Base-by-base conservation (phyloP, 495 filamentous ascomycete genomes). In the Rusavskia elegans region DNA sequence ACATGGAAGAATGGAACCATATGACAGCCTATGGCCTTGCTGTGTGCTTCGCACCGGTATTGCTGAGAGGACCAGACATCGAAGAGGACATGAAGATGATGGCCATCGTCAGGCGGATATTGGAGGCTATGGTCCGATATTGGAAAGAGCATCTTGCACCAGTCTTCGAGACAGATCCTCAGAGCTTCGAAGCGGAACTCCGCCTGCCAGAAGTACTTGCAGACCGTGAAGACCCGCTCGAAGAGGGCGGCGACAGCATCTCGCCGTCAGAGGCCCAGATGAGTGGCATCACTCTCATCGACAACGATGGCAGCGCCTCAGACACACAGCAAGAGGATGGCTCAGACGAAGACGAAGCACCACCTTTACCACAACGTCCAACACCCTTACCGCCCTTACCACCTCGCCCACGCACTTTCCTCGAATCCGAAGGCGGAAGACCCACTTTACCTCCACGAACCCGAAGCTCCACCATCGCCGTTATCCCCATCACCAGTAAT, bases 1-100 rank as follows among this genome's bases (percentile, higher is more conserved):
- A 61, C 20, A 63, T 66, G 35, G 53, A 67, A 25, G 59, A 63
- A 16, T 57, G 64, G 40, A 79, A 78, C 58, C 73, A 75, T 52
- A 79, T 79, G 75, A 71, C 61, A 11, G 53, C 73, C 0, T 65
- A 64, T 48, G 78, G 77, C 35, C 59, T 79, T 10, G 68, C 72
- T 10, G 67, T 76, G 23, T 76, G 74, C 55, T 67, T 78, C 44
- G 67, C 68, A 0, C 71, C 71, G 14, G 66, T 29, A 17, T 50
- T 61, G 8, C 46, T 61, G 2, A 48, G 44, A 21, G 59, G 59
- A 6, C 57, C 57, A 2, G 59, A 61, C 50, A 58, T 57, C 14
- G 49, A 57, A 21, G 57, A 59, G 35, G 59, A 67, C 58, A 49
- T 69, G 60, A 57, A 72, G 53, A 36, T 63, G 46, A 19, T 50